Conservation (phyloP, 2,329 filamentous ascomycete genomes). For the Arthroderma sp. region DNA sequence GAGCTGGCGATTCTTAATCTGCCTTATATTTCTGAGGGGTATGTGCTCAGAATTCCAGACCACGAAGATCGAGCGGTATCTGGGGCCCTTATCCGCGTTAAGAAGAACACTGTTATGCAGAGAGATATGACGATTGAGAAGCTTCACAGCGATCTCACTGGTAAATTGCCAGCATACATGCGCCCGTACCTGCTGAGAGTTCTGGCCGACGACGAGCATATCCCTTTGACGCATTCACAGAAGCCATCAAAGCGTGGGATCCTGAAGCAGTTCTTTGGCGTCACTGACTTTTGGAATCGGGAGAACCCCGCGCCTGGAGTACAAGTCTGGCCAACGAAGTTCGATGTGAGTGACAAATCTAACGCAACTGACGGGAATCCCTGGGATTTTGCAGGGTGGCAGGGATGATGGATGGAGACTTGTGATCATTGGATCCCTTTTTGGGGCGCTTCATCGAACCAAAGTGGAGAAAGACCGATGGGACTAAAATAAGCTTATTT, state of each 20-base stretch:
- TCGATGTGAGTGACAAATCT: no score
- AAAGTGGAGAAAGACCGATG: not conserved
- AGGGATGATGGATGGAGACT: no score
- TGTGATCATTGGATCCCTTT: no score
- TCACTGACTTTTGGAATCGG: no score
- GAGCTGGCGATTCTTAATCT: constrained; percentile 12
- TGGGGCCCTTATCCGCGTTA: constrained; percentile 2
- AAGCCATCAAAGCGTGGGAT: constrained; percentile 4
- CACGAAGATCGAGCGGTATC: not conserved
- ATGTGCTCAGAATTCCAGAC: constrained; percentile 10
- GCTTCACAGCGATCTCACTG: constrained; percentile 7
- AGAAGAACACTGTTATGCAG: not conserved
- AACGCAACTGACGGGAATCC: no score
- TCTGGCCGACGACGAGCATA: constrained; percentile 7
- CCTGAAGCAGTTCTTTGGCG: constrained; percentile 6
- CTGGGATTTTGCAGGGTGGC: no score
- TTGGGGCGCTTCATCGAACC: not conserved
- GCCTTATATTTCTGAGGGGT: constrained; percentile 14
- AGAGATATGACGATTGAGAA: not conserved
- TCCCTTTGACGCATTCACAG: constrained; percentile 1
- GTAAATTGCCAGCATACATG: not conserved
- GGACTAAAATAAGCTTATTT: not conserved
- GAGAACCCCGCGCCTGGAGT: no score
- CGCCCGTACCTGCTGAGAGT: constrained; percentile 11
- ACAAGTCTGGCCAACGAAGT: no score